These are phyloP conservation scores for Apodospora peruviana DNA, from an alignment of 495 filamentous ascomycete genomes.

Conservation along the genomic window DNA sequence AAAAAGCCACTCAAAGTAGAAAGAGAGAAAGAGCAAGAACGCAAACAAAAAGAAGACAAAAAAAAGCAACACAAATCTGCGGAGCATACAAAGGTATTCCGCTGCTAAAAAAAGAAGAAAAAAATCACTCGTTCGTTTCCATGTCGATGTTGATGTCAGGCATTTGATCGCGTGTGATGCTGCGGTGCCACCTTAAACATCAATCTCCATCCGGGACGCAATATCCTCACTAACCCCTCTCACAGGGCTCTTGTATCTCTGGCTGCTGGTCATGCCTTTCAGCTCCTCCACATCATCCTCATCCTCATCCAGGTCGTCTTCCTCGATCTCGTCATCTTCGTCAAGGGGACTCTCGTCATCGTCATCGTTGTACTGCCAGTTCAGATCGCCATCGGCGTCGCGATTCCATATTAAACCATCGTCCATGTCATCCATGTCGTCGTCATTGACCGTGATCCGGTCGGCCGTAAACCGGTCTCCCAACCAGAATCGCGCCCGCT, in stretches of 20 bases:
- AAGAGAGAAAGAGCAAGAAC: too few species aligned
- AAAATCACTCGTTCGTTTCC: neutral
- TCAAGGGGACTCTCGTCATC: constrained; percentile 35
- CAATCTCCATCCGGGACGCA: constrained; percentile 63
- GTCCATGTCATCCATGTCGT: constrained; percentile 39
- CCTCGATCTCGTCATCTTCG: constrained; percentile 46
- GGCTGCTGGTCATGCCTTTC: constrained; percentile 46
- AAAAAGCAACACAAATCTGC: too few species aligned
- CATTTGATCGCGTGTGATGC: too few species aligned
- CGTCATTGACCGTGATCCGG: constrained; percentile 33
- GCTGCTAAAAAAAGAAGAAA: neutral
- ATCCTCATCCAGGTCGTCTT: constrained; percentile 49
- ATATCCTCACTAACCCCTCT: constrained; percentile 71
- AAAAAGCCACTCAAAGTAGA: too few species aligned
- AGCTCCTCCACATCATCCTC: constrained; percentile 36
- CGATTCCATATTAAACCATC: constrained; percentile 42
- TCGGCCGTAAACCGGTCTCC: constrained; percentile 55
- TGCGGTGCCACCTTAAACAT: constrained; percentile 21
- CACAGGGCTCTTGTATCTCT: constrained; percentile 46
- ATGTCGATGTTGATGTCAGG: neutral
- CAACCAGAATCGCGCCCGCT: constrained; percentile 52
- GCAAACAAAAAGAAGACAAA: too few species aligned
- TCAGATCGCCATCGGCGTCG: constrained; percentile 46
- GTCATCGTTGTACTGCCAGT: constrained; percentile 45
- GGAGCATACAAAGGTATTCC: too few species aligned